Evolutionary conservation across 2,329 filamentous ascomycete genomes (phyloP).

Genomic region (Colletotrichum sansevieriae): DNA sequence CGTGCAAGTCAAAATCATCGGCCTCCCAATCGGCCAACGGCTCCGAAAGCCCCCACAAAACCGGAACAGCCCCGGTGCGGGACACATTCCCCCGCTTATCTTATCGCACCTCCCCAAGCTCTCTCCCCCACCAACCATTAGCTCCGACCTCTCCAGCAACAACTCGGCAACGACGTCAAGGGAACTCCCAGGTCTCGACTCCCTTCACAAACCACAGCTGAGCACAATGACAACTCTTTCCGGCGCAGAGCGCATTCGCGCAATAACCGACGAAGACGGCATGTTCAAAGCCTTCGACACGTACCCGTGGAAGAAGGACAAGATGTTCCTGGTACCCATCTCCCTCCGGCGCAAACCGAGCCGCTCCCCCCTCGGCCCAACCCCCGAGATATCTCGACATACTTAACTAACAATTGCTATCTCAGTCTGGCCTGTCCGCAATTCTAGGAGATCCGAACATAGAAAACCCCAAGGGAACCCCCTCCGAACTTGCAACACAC

Average conservation of each 20-base stretch:
- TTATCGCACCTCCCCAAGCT: constrained; percentile 22
- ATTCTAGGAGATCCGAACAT: constrained; percentile 70
- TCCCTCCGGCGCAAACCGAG: constrained; percentile 2
- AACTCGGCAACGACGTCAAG: constrained; percentile 17
- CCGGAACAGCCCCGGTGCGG: neutral
- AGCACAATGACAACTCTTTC: constrained; percentile 43
- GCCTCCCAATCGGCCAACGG: neutral
- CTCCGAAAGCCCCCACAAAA: constrained; percentile 12
- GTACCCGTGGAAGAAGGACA: constrained; percentile 77
- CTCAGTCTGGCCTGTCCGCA: constrained; percentile 71
- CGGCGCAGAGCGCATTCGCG: constrained; percentile 55
- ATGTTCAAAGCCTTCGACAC: constrained; percentile 73
- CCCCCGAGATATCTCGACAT: too few species aligned
- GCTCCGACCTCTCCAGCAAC: constrained; percentile 19
- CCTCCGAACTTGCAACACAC: constrained; percentile 70
- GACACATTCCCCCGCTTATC: constrained; percentile 14
- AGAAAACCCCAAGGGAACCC: constrained; percentile 61
- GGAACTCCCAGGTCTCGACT: too few species aligned
- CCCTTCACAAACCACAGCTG: neutral
- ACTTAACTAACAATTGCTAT: neutral
- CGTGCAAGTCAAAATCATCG: neutral
- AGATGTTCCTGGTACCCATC: constrained; percentile 72
- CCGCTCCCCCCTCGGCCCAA: too few species aligned
- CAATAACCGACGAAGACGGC: constrained; percentile 54
- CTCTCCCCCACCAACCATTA: constrained; percentile 4